phyloP scores from a whole-genome alignment of 1,139 yeast genomes.

The Scheffersomyces stambukii region DNA sequence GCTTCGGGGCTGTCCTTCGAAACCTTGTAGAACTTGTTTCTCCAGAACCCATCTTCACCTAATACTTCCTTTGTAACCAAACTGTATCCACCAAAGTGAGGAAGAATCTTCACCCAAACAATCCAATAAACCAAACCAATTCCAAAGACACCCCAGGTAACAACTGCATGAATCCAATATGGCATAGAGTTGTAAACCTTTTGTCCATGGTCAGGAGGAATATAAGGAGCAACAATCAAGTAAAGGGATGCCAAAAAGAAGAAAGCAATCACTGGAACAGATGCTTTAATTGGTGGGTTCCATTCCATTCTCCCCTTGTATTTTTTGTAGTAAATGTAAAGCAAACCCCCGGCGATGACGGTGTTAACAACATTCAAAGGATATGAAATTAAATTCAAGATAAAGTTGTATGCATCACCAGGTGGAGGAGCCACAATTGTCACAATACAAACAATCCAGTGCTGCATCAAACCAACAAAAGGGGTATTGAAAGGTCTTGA shows the following conservation, averaged over 20 bases:
- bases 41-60: constrained; percentile 76
- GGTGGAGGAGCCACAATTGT: constrained; percentile 49
- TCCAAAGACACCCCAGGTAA: constrained; percentile 74
- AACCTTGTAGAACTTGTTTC: constrained; percentile 53
- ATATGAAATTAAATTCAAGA: constrained; percentile 45
- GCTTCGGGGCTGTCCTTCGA: constrained; percentile 17
- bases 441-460: constrained; percentile 48
- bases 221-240: constrained; percentile 74
- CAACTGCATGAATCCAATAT: constrained; percentile 79
- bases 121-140: constrained; percentile 72
- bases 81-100: constrained; percentile 54
- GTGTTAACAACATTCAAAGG: constrained; percentile 52
- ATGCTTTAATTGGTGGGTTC: constrained; percentile 74
- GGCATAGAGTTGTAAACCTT: constrained; percentile 65
- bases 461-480: constrained; percentile 56
- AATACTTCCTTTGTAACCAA: constrained; percentile 56
- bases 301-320: constrained; percentile 53
- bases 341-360: constrained; percentile 38
- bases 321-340: constrained; percentile 42
- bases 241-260: constrained; percentile 68
- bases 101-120: constrained; percentile 60
- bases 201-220: constrained; percentile 69
- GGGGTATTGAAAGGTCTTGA: constrained; percentile 43
- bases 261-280: constrained; percentile 58
- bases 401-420: constrained; percentile 47